Evolutionary conservation across 2,329 filamentous ascomycete species (phyloP).

Genomic region (Curvularia sp.): DNA sequence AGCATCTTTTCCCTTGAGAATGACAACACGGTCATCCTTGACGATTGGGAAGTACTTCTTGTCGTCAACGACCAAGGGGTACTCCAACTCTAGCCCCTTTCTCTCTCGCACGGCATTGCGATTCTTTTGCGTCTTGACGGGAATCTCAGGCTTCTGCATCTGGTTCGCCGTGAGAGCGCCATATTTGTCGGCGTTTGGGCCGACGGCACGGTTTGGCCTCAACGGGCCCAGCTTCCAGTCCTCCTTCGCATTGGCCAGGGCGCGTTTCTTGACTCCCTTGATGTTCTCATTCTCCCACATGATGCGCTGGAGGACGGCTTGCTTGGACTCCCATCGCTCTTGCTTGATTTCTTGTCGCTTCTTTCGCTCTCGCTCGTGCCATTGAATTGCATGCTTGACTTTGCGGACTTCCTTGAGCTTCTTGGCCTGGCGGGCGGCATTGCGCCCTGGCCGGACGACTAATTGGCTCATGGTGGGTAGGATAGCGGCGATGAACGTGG

Average conservation of each 20-base stretch:
- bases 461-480: slow-evolving; percentile 52
- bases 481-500: slow-evolving; percentile 58
- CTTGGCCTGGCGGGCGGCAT: slow-evolving; percentile 39
- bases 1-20: slow-evolving; percentile 78
- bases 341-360: slow-evolving; percentile 33
- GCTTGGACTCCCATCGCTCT: slow-evolving; percentile 42
- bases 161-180: slow-evolving; percentile 60
- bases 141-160: slow-evolving; percentile 48
- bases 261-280: slow-evolving; percentile 51
- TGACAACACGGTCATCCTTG: slow-evolving; percentile 78
- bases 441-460: slow-evolving; percentile 32
- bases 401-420: slow-evolving; percentile 51
- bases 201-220: slow-evolving; percentile 77
- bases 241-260: slow-evolving; percentile 68
- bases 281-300: slow-evolving; percentile 37
- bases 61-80: slow-evolving; percentile 40
- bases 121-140: slow-evolving; percentile 43
- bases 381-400: slow-evolving; percentile 50
- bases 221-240: slow-evolving; percentile 81
- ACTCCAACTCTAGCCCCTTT: slow-evolving; percentile 32
- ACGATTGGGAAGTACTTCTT: slow-evolving; percentile 48
- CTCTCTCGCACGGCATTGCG: slow-evolving; percentile 30
- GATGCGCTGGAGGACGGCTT: slow-evolving; percentile 30
- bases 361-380: slow-evolving; percentile 39
- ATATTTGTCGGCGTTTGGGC: slow-evolving; percentile 63